Conservation (phyloP, 306 rosid species). For the Cucumis sativus region DNA sequence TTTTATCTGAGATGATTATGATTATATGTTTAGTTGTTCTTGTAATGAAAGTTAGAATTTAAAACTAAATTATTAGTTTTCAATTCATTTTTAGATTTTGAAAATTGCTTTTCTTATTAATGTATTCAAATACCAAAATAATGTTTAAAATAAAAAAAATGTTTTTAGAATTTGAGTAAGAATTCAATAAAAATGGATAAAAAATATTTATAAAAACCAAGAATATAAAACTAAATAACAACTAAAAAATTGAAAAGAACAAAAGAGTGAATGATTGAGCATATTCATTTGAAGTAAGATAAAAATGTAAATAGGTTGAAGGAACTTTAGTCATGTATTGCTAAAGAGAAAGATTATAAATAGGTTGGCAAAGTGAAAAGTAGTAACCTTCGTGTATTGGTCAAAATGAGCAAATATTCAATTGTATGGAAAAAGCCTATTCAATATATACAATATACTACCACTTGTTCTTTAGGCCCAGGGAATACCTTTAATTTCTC, state of each 20-base stretch:
- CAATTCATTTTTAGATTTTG: too few species aligned
- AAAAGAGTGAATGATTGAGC: background rate
- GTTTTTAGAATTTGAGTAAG: too few species aligned
- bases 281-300: background rate
- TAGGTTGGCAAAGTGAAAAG: background rate
- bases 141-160: too few species aligned
- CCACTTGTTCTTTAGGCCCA: background rate
- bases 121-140: too few species aligned
- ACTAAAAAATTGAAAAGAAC: background rate
- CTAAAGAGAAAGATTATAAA: background rate
- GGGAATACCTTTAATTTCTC: background rate
- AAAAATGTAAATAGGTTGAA: background rate
- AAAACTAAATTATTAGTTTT: too few species aligned
- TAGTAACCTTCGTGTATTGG: background rate
- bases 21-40: too few species aligned
- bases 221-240: too few species aligned
- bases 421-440: background rate
- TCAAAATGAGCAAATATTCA: background rate
- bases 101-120: too few species aligned
- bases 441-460: background rate
- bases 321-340: background rate
- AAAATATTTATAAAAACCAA: too few species aligned
- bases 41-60: too few species aligned
- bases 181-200: too few species aligned
- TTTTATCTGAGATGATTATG: too few species aligned